phyloP scores from a whole-genome alignment of 169 alveolate species.

The Cryptosporidium meleagridis region DNA sequence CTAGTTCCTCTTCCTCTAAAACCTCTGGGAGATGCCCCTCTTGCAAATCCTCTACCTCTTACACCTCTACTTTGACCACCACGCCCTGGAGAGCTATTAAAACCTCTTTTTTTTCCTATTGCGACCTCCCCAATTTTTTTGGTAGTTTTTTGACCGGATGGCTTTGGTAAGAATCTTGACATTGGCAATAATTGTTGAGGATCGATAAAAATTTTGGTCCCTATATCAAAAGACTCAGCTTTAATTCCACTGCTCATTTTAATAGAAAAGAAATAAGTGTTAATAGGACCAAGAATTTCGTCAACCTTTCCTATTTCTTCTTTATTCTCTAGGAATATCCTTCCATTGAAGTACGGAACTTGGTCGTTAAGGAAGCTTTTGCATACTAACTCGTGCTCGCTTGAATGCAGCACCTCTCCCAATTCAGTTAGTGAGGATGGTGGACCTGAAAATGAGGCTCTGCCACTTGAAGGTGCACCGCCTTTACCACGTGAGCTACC shows the following conservation, averaged over 20 bases:
- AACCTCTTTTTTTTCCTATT: slow-evolving; percentile 78
- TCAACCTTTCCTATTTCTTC: slow-evolving; percentile 95
- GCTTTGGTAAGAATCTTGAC: slow-evolving; percentile 85
- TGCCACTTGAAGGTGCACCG: slow-evolving; percentile 65
- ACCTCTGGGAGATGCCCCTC: slow-evolving; percentile 72
- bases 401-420: slow-evolving; percentile 90
- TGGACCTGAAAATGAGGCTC: slow-evolving; percentile 80
- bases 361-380: slow-evolving; percentile 85
- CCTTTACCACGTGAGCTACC: slow-evolving; percentile 42
- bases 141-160: slow-evolving; percentile 63
- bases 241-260: slow-evolving; percentile 86
- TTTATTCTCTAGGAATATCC: slow-evolving; percentile 92
- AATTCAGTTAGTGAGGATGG: slow-evolving; percentile 84
- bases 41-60: slow-evolving; percentile 78
- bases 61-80: slow-evolving; percentile 37
- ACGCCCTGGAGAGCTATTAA: slow-evolving; percentile 37
- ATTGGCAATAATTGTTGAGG: slow-evolving; percentile 88
- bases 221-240: slow-evolving; percentile 85
- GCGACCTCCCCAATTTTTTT: slow-evolving; percentile 77
- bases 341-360: slow-evolving; percentile 95
- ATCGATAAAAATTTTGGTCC: slow-evolving; percentile 84
- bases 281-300: slow-evolving; percentile 94
- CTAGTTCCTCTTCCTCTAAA: slow-evolving; percentile 74
- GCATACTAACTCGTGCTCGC: slow-evolving; percentile 92
- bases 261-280: slow-evolving; percentile 86